Conservation (phyloP, 2,329 filamentous ascomycete genomes). For the Boeremia exigua region DNA sequence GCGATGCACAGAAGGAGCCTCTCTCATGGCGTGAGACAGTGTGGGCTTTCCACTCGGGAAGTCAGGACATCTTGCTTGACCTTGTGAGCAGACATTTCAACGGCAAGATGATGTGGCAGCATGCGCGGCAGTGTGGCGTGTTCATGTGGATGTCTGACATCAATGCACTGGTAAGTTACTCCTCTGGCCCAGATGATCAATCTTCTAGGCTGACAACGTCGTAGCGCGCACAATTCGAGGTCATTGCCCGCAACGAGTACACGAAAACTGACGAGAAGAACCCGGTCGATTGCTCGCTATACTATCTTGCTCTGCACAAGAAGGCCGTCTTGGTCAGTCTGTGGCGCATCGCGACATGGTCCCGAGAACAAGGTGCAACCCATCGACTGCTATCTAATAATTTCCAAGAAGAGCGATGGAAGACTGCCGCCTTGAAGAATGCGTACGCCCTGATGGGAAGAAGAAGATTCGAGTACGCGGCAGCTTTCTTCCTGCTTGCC, state of each 20-base stretch:
- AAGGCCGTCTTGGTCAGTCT: conserved; percentile 88
- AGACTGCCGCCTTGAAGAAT: conserved; percentile 89
- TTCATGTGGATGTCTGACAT: conserved; percentile 93
- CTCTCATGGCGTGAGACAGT: conserved; percentile 78
- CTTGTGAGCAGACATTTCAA: conserved; percentile 82
- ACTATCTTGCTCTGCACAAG: conserved; percentile 88
- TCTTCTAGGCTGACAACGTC: not conserved
- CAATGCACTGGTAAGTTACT: conserved; percentile 70
- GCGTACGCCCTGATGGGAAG: conserved; percentile 94
- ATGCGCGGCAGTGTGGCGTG: conserved; percentile 84
- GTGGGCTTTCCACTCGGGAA: conserved; percentile 83
- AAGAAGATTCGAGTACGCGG: conserved; percentile 90
- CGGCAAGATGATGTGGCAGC: conserved; percentile 80
- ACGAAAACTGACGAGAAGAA: conserved; percentile 86
- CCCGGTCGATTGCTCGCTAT: conserved; percentile 87
- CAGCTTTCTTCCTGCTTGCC: conserved; percentile 92
- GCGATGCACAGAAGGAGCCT: conserved; percentile 66
- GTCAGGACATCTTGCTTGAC: conserved; percentile 88
- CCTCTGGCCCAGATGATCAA: not conserved
- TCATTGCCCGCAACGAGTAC: conserved; percentile 92
- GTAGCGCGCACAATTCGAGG: conserved; percentile 81
- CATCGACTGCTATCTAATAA: conserved; percentile 85
- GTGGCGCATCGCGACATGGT: conserved; percentile 93
- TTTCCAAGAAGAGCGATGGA: conserved; percentile 86
- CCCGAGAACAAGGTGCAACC: conserved; percentile 83